These are phyloP conservation scores for Aureobasidium melanogenum DNA, from an alignment of 2,329 filamentous ascomycete species.

Conservation along the genomic window DNA sequence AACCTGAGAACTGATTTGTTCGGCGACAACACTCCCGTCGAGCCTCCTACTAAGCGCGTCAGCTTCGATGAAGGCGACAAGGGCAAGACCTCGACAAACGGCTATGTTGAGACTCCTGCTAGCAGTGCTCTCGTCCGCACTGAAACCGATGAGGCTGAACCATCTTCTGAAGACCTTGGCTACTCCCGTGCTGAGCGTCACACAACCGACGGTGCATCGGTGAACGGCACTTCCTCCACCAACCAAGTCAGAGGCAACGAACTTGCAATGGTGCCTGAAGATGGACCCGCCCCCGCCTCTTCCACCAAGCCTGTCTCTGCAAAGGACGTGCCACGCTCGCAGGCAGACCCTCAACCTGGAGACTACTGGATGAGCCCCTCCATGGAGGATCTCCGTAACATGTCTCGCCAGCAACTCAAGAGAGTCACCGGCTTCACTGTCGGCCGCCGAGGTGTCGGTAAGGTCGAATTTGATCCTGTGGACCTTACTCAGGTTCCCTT, in stretches of 20 bases:
- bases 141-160: conserved; percentile 41
- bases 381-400: conserved; percentile 62
- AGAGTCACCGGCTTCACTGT: conserved; percentile 68
- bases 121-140: conserved; percentile 44
- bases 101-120: conserved; percentile 30
- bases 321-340: conserved; percentile 11
- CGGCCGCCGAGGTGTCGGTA: conserved; percentile 72
- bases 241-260: conserved; percentile 62
- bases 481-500: conserved; percentile 73
- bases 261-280: conserved; percentile 69
- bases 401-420: conserved; percentile 72
- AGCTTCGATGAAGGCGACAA: conserved; percentile 59
- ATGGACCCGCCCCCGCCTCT: conserved; percentile 35
- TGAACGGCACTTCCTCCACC: conserved; percentile 49
- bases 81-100: conserved; percentile 20
- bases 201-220: conserved; percentile 25
- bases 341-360: conserved; percentile 48
- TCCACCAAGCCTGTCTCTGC: not conserved
- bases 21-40: conserved; percentile 31
- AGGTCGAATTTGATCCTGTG: conserved; percentile 73
- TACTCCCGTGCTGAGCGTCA: conserved; percentile 46
- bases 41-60: conserved; percentile 61
- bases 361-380: conserved; percentile 81
- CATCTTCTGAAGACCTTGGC: conserved; percentile 50
- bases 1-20: conserved; percentile 66